Conservation (phyloP, 2,329 filamentous ascomycete genomes). For the Pyricularia pennisetigena region DNA sequence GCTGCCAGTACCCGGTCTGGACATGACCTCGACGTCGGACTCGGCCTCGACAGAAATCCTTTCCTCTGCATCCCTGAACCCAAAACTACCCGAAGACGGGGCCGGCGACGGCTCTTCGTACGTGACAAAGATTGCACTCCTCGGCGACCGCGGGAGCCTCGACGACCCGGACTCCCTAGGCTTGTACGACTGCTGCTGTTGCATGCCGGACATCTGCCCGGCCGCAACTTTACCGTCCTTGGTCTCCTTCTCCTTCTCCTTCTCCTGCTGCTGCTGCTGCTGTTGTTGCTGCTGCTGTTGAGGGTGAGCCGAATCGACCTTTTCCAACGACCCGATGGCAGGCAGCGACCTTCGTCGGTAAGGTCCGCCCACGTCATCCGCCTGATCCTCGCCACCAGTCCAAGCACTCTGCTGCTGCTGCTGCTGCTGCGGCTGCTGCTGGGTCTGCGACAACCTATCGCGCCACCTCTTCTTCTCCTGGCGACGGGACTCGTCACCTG, state of each 20-base stretch:
- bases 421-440: too few species aligned
- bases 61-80: neutral
- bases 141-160: neutral
- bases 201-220: too few species aligned
- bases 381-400: neutral
- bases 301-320: neutral
- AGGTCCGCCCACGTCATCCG: neutral
- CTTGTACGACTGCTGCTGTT: neutral
- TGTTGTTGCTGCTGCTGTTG: neutral
- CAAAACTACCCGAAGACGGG: neutral
- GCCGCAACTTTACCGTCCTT: neutral
- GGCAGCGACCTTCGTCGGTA: neutral
- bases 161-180: neutral
- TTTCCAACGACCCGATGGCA: neutral
- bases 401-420: neutral
- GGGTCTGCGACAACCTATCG: neutral
- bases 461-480: neutral
- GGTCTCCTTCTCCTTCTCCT: neutral
- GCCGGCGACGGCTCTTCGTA: neutral
- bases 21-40: neutral
- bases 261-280: neutral
- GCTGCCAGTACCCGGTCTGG: neutral
- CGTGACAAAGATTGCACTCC: neutral
- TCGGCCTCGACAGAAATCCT: neutral
- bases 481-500: too few species aligned